Conservation (phyloP, 2,329 filamentous ascomycete genomes). For the Pochonia chlamydosporia region DNA sequence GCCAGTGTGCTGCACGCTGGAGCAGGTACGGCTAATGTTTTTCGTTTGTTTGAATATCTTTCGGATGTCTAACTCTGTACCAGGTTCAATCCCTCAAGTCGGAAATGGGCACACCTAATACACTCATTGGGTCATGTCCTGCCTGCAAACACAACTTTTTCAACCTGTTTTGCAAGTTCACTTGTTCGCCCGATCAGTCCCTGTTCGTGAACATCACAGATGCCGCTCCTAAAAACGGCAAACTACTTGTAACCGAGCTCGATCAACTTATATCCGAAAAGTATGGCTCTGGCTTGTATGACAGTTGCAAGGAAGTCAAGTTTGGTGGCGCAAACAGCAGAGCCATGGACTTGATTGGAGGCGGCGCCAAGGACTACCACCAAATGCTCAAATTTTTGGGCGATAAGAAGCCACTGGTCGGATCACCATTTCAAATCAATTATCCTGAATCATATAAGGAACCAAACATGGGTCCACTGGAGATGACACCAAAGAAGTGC, state of each 20-base stretch:
- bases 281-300: constrained; percentile 83
- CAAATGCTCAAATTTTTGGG: constrained; percentile 88
- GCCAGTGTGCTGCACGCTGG: constrained; percentile 76
- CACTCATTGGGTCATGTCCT: constrained; percentile 87
- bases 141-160: constrained; percentile 99
- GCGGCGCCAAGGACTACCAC: constrained; percentile 84
- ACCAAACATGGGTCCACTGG: constrained; percentile 63
- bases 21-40: constrained; percentile 55
- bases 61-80: neutral
- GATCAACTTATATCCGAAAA: constrained; percentile 82
- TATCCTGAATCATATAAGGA: constrained; percentile 63
- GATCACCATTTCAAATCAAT: constrained; percentile 98
- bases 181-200: constrained; percentile 94
- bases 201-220: constrained; percentile 89
- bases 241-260: constrained; percentile 73
- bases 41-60: neutral
- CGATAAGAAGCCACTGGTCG: constrained; percentile 75
- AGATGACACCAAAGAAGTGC: constrained; percentile 76
- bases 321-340: constrained; percentile 90
- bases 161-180: constrained; percentile 97
- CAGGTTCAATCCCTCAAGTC: constrained; percentile 74
- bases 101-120: constrained; percentile 80
- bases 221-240: constrained; percentile 55
- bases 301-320: constrained; percentile 99
- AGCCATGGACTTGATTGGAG: constrained; percentile 94